These are phyloP conservation scores for Cadophora sp. DNA, from an alignment of 2,329 filamentous ascomycete species.

Conservation along the genomic window DNA sequence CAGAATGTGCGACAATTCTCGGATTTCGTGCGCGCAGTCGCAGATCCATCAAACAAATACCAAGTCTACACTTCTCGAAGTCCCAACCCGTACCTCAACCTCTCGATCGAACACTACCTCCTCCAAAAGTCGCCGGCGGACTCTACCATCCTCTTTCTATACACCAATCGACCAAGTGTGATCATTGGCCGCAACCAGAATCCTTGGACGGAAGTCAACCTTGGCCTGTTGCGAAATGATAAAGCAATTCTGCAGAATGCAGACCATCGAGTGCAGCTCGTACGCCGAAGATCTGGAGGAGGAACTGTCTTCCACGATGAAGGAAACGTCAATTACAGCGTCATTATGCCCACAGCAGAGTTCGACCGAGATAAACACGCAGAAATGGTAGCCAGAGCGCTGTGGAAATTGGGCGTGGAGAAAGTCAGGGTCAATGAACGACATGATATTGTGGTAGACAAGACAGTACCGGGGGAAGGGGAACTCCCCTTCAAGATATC, in stretches of 20 bases:
- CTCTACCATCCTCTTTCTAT: slow-evolving; percentile 83
- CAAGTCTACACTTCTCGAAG: slow-evolving; percentile 77
- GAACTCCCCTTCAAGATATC: slow-evolving; percentile 73
- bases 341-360: slow-evolving; percentile 77
- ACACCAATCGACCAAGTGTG: slow-evolving; percentile 85
- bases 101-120: slow-evolving; percentile 92
- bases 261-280: slow-evolving; percentile 58
- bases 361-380: slow-evolving; percentile 91
- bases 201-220: slow-evolving; percentile 90
- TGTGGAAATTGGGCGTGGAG: slow-evolving; percentile 64
- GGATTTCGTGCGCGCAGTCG: slow-evolving; percentile 31
- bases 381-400: slow-evolving; percentile 88
- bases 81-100: slow-evolving; percentile 83
- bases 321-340: slow-evolving; percentile 94
- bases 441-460: slow-evolving; percentile 88
- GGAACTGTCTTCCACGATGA: slow-evolving; percentile 93
- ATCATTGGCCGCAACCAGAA: slow-evolving; percentile 98
- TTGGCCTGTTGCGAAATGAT: slow-evolving; percentile 59
- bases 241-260: neutral
- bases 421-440: slow-evolving; percentile 81
- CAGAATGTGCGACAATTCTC: slow-evolving; percentile 27
- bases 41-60: slow-evolving; percentile 52
- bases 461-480: slow-evolving; percentile 22
- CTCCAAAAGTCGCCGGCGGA: slow-evolving; percentile 75
- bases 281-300: slow-evolving; percentile 86